Percentiles rank a stretch among this genome's conserved stretches.
Evolutionary conservation across 179 eudicot species (phyloP).

Genomic region (Corrigiola litoralis): DNA sequence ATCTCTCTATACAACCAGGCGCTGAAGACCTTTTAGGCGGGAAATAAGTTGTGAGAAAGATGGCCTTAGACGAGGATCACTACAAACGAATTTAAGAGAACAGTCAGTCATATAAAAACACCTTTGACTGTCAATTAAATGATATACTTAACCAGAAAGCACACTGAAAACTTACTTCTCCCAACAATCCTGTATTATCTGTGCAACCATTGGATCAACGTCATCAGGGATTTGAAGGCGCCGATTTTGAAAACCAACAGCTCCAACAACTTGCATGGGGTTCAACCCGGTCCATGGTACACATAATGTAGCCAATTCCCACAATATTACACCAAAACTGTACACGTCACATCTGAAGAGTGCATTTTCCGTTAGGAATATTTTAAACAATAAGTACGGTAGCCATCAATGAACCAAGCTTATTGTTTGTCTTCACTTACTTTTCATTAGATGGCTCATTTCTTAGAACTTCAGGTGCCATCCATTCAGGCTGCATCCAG

Average conservation of each 20-base stretch:
- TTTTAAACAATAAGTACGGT: not conserved
- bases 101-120: conserved; percentile 10
- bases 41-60: conserved; percentile 71
- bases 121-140: not conserved
- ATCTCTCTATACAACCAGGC: conserved; percentile 39
- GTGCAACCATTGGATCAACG: conserved; percentile 62
- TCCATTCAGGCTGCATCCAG: conserved; percentile 93
- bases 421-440: conserved; percentile 39
- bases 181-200: conserved; percentile 81
- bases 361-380: conserved; percentile 13
- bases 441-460: conserved; percentile 93
- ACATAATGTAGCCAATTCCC: conserved; percentile 85
- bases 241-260: conserved; percentile 83
- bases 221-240: conserved; percentile 65
- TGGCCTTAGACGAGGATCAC: conserved; percentile 71
- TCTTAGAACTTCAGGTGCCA: conserved; percentile 97
- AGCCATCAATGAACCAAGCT: not conserved
- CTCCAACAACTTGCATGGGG: conserved; percentile 98
- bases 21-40: conserved; percentile 64
- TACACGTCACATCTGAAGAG: conserved; percentile 78
- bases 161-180: conserved; percentile 43
- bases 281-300: conserved; percentile 92
- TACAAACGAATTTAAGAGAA: conserved; percentile 21
- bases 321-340: conserved; percentile 93
- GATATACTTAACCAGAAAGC: not conserved